These are phyloP conservation scores for Botryotinia calthae DNA, from an alignment of 2,329 filamentous ascomycete species.

Conservation along the genomic window DNA sequence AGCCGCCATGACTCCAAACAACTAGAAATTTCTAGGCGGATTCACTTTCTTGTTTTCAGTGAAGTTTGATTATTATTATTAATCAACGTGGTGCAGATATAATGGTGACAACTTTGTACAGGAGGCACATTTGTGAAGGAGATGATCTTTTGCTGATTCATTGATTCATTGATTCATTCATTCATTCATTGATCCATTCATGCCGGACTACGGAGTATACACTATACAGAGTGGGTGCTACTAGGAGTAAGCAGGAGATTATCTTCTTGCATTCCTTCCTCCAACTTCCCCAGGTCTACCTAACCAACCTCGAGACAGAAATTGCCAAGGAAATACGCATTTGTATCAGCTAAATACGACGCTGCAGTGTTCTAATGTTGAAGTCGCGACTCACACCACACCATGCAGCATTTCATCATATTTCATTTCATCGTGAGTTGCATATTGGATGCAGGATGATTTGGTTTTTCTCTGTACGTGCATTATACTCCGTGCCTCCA, in stretches of 20 bases:
- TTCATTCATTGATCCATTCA: background rate
- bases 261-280: background rate
- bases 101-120: too few relatives aligned
- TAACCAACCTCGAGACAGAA: background rate
- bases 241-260: background rate
- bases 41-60: background rate
- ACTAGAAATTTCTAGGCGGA: conserved; percentile 10
- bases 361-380: background rate
- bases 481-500: background rate
- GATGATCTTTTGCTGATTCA: background rate
- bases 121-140: background rate
- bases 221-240: too few relatives aligned
- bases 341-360: background rate
- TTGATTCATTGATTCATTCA: too few relatives aligned
- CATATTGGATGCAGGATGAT: background rate
- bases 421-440: background rate
- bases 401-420: background rate
- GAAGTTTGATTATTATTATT: background rate
- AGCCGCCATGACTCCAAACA: background rate
- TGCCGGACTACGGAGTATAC: background rate
- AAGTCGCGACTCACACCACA: background rate
- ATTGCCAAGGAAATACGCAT: background rate
- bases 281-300: too few relatives aligned
- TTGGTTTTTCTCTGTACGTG: background rate
- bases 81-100: background rate